Evolutionary conservation across 2,329 filamentous ascomycete genomes (phyloP).

Genomic region (Aspergillus viridinutans): DNA sequence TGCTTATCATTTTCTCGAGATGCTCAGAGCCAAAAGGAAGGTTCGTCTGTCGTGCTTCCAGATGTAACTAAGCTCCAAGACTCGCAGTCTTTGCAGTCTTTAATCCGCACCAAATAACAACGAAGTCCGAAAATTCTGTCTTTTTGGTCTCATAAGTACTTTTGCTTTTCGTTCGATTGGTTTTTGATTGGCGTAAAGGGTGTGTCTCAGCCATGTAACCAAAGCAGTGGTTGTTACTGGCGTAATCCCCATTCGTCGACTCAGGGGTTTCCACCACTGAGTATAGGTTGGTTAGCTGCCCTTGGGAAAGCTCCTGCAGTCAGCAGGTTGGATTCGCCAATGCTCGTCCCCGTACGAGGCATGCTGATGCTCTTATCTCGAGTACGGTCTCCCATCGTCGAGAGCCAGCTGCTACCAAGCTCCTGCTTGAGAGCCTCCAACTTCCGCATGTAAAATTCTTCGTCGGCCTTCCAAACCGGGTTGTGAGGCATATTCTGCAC

Average conservation of each 20-base stretch:
- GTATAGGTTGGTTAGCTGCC: slow-evolving; percentile 37
- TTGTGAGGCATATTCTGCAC: slow-evolving; percentile 21
- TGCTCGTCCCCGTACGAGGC: slow-evolving; percentile 26
- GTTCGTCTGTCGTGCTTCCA: neutral
- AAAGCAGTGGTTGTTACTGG: neutral
- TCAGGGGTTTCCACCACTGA: slow-evolving; percentile 36
- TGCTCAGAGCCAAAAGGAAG: neutral
- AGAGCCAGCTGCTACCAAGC: slow-evolving; percentile 83
- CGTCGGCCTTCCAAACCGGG: slow-evolving; percentile 47
- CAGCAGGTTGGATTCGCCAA: slow-evolving; percentile 29
- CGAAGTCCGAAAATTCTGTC: neutral
- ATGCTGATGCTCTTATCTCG: slow-evolving; percentile 42
- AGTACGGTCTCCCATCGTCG: slow-evolving; percentile 73
- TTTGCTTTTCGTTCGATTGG: neutral
- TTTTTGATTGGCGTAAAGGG: neutral
- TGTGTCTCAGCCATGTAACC: neutral
- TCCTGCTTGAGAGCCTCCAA: slow-evolving; percentile 81
- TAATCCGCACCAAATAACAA: neutral
- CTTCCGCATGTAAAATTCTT: slow-evolving; percentile 80
- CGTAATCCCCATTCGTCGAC: neutral
- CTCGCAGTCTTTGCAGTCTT: neutral
- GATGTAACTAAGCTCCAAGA: neutral
- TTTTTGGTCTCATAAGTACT: neutral
- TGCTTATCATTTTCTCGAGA: neutral
- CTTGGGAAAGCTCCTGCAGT: slow-evolving; percentile 32